phyloP scores from a whole-genome alignment of 73 alveolate species.

The Paramecium primaurelia region DNA sequence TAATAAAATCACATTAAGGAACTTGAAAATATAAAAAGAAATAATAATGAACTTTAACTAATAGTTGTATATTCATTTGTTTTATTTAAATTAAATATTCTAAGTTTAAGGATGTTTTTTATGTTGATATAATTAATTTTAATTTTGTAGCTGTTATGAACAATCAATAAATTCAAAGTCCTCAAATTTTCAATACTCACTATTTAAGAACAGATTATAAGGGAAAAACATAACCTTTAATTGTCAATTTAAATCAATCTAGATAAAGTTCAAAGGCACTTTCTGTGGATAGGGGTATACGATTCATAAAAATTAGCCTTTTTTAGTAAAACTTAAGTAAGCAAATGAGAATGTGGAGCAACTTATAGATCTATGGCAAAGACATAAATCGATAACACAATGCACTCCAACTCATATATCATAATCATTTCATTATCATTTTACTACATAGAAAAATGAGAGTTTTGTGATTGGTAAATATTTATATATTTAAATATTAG shows the following conservation, averaged over 20 bases:
- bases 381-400: not conserved
- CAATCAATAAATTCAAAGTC: not conserved
- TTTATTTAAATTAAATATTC: not conserved
- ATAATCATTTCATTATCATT: not conserved
- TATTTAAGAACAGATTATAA: not conserved
- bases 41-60: not conserved
- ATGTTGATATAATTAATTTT: not conserved
- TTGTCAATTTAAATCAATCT: not conserved
- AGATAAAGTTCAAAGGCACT: slow-evolving; percentile 10
- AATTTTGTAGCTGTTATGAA: slow-evolving; percentile 28
- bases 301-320: not conserved
- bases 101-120: not conserved
- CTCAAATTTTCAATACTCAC: not conserved
- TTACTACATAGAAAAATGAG: not conserved
- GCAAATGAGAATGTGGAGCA: not conserved
- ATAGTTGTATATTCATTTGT: not conserved
- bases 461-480: not conserved
- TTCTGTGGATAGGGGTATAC: not conserved
- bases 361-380: not conserved
- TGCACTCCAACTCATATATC: not conserved
- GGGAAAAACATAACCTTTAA: not conserved
- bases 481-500: not conserved
- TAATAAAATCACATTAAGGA: not conserved
- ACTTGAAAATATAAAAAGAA: not conserved
- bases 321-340: not conserved